Evolutionary conservation across 2,329 filamentous ascomycete species (phyloP), one percentile per base, ranked within the genome.

Genomic region (Fusarium virguliforme): DNA sequence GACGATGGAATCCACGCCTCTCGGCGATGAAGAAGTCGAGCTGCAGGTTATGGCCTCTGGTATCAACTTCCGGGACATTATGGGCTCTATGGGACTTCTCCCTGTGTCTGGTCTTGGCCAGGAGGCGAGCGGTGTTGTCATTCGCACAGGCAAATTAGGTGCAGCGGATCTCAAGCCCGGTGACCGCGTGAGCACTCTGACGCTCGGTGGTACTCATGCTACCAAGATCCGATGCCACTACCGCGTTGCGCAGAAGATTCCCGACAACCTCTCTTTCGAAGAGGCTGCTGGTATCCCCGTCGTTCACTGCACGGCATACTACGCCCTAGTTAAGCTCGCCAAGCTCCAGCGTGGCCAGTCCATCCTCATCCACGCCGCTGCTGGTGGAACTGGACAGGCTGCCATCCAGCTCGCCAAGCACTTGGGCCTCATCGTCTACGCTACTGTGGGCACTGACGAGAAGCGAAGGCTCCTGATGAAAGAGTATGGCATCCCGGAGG

Each of bases 381-480:
- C 62, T 13, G 58, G 62, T 2, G 65, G 46, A 1, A 68, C 79
- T 3, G 80, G 80, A 2, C 73, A 76, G 30, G 76, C 75, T 3
- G 77, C 78, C 3, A 68, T 81, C 4, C 57, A 70, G 53, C 37
- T 81, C 1, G 71, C 72, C 13, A 41, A 68, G 26, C 46, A 60
- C 7, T 28, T 69, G 12, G 72, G 71, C 1, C 69, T 73, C 1
- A 67, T 76, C 8, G 68, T 82, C 3, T 80, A 75, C 37, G 71
- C 66, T 5, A 82, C 80, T 0, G 79, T 80, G 6, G 71, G 75
- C 4, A 72, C 71, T 4, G n/a, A 71, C 6, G 75, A 76, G 34
- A 81, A 82, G 64, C 46, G 30, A 12, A n/a, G 18, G 13, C 37
- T 40, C 13, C 13, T 40, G 6, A 40, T 15, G 12, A 3, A 6